Conservation (phyloP, 768 basidiomycete genomes). For the Lyophyllum decastes region DNA sequence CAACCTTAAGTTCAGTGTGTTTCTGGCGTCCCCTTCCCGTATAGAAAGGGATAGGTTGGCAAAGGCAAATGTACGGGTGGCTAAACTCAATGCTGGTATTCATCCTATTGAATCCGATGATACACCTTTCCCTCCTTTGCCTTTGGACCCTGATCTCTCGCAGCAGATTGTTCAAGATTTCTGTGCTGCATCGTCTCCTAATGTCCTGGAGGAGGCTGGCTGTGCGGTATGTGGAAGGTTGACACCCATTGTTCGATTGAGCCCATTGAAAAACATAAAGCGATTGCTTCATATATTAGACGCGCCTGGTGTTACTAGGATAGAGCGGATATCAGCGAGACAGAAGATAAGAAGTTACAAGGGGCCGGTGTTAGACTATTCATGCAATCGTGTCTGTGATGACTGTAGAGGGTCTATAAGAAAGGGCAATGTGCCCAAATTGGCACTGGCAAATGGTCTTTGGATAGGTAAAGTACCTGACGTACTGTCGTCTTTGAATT, state of each 20-base stretch:
- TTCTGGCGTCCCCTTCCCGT: neutral
- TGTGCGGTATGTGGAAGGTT: slow-evolving; percentile 26
- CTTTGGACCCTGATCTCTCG: neutral
- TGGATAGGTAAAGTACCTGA: slow-evolving; percentile 36
- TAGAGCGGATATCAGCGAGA: neutral
- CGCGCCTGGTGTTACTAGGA: neutral
- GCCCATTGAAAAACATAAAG: slow-evolving; percentile 3
- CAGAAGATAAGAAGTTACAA: neutral
- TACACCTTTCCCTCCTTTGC: neutral
- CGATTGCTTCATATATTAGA: neutral
- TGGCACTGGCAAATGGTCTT: slow-evolving; percentile 30
- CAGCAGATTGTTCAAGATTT: too few relatives aligned
- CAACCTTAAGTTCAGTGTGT: neutral
- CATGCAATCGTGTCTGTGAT: too few relatives aligned
- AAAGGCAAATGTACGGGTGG: neutral
- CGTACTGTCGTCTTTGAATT: slow-evolving; percentile 22
- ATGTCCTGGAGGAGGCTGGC: slow-evolving; percentile 19
- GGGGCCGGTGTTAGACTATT: slow-evolving; percentile 22
- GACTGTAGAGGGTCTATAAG: slow-evolving; percentile 21
- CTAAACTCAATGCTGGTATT: too few relatives aligned
- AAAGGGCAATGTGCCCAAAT: slow-evolving; percentile 16
- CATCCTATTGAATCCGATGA: neutral
- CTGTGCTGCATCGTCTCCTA: slow-evolving; percentile 7
- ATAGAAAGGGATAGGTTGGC: too few relatives aligned
- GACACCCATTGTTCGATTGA: neutral